Base-by-base conservation (phyloP, 148 eudicot genomes). In the Salicornia ramosissima region DNA sequence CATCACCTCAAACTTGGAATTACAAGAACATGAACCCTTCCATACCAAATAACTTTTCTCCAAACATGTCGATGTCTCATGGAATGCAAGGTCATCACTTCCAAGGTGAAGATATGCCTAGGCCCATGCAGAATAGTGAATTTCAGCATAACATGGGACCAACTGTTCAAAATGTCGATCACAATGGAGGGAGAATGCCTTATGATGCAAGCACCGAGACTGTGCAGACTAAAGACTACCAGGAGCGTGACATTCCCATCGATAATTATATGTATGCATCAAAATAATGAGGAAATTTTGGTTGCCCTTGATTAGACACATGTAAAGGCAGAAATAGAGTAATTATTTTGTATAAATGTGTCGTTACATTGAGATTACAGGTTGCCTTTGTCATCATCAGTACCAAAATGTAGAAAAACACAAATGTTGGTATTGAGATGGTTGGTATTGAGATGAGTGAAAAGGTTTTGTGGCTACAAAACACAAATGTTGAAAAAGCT, bases 1-100 rank as follows among this genome's bases (percentile, higher is more conserved):
- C n/a, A 58, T 29, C 56, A n/a, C 56, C 73, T 70, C 74, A 58
- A 19, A 24, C 40, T 59, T 58, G 66, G 65, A 58, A 59, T 53
- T 5, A 70, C 14, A 65, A 59, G 28, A 70, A 30, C 25, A 4
- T 46, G 55, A 30, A 26, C 18, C 56, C 55, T 33, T 52, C 43
- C 11, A n/a, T 30, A 30, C 73, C 57, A 54, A 58, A 58, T 6
- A 34, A 45, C 43, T 28, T 9, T 34, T 57, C 31, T 11, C 52
- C 51, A 11, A 57, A 43, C 28, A 31, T 18, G 18, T 31, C 36
- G n/a, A 59, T 58, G 46, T 45, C 43, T 58, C 42, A 18, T 60
- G 56, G 36, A 45, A 53, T 31, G 29, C 74, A 30, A 14, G 45
- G 10, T 46, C 66, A 45, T 40, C 28, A 28, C 6, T 36, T 18